Evolutionary conservation across 2,329 filamentous ascomycete genomes (phyloP).

Genomic region (Colletotrichum coccodes): DNA sequence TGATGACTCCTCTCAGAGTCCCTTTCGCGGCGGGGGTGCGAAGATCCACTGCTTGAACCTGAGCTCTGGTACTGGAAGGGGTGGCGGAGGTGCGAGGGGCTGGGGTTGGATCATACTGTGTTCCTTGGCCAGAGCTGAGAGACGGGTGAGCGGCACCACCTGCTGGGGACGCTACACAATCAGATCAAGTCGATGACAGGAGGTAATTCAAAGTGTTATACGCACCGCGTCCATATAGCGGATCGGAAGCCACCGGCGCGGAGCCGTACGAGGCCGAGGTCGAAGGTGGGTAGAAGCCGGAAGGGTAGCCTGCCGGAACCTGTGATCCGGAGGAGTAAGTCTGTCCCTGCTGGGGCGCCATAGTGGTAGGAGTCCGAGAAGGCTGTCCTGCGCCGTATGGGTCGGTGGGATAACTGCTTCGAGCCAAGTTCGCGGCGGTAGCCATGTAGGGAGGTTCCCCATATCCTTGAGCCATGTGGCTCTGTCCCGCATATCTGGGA

Average conservation of each 20-base stretch:
- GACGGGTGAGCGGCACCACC: constrained; percentile 50
- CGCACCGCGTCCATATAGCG: constrained; percentile 70
- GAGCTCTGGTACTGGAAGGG: constrained; percentile 50
- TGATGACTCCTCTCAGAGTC: constrained; percentile 51
- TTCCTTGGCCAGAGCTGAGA: constrained; percentile 51
- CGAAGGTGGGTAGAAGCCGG: constrained; percentile 40
- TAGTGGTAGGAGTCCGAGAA: constrained; percentile 26
- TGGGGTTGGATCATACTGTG: constrained; percentile 63
- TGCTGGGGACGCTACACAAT: constrained; percentile 65
- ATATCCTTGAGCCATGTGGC: constrained; percentile 18
- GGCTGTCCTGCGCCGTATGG: constrained; percentile 30
- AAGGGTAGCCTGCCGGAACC: constrained; percentile 19
- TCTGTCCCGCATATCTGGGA: constrained; percentile 32
- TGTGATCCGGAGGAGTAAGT: constrained; percentile 33
- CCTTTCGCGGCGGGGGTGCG: constrained; percentile 49
- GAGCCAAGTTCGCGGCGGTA: constrained; percentile 23
- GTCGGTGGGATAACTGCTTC: constrained; percentile 22
- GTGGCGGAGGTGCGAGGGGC: constrained; percentile 48
- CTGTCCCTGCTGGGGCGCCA: constrained; percentile 24
- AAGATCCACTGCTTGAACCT: constrained; percentile 48
- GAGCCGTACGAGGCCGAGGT: constrained; percentile 18
- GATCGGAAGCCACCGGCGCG: constrained; percentile 57
- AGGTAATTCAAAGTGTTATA: constrained; percentile 46
- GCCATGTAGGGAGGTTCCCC: constrained; percentile 31
- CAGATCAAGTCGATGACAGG: constrained; percentile 44